Percentiles rank a stretch among this genome's conserved stretches.
These are phyloP conservation scores for Pouteria campechiana DNA, from an alignment of 179 eudicot genomes.

Conservation along the genomic window DNA sequence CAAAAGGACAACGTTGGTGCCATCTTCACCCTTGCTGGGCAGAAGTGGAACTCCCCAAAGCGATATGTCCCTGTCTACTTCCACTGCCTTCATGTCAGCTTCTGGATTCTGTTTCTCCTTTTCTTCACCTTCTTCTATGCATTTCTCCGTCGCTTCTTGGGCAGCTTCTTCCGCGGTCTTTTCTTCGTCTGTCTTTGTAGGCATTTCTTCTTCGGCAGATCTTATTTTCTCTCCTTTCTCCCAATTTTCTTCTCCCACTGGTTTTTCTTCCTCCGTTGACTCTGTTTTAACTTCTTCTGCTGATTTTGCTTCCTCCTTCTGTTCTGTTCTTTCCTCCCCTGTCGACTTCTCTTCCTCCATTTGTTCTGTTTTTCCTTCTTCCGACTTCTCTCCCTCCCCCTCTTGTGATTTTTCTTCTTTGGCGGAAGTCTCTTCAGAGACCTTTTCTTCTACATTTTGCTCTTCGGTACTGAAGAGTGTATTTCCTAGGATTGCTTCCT, in stretches of 20 bases:
- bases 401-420: constrained; percentile 3
- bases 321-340: not conserved
- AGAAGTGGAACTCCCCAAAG: constrained; percentile 62
- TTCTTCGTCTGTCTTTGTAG: constrained; percentile 4
- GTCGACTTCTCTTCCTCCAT: constrained; percentile 3
- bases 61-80: constrained; percentile 11
- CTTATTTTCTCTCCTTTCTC: constrained; percentile 1
- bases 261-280: not conserved
- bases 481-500: constrained; percentile 40
- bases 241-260: constrained; percentile 2
- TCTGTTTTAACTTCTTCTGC: constrained; percentile 6
- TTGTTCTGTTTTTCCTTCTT: constrained; percentile 2
- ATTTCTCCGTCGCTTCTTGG: not conserved
- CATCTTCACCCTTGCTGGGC: constrained; percentile 29
- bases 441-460: constrained; percentile 1
- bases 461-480: constrained; percentile 16
- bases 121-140: no score
- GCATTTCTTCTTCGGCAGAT: not conserved
- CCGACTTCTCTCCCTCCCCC: not conserved
- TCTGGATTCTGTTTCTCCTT: no score
- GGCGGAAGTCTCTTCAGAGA: no score
- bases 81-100: no score
- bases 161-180: not conserved
- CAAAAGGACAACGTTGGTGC: constrained; percentile 37
- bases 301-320: not conserved